These are phyloP conservation scores for Apiospora saccharicola DNA, from an alignment of 2,329 filamentous ascomycete species.

Conservation along the genomic window DNA sequence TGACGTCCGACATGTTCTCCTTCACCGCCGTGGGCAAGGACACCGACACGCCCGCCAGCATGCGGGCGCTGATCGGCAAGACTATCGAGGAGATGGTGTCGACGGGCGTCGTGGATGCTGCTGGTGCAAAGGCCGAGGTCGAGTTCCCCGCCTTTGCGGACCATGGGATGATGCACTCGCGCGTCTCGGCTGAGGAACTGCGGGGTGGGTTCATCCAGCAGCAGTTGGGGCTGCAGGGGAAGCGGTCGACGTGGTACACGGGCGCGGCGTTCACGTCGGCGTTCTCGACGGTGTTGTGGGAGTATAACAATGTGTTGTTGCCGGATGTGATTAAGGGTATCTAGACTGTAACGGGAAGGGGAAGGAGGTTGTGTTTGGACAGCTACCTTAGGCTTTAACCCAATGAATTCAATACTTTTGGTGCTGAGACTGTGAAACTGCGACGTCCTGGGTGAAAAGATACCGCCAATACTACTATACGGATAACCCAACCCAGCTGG, in stretches of 20 bases:
- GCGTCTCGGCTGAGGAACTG: slow-evolving; percentile 13
- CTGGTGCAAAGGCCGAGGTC: background rate
- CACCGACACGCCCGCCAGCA: slow-evolving; percentile 31
- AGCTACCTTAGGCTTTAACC: too few species aligned
- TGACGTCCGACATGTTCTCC: slow-evolving; percentile 41
- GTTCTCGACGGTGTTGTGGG: slow-evolving; percentile 38
- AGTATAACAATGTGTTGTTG: slow-evolving; percentile 41
- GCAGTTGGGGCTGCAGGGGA: background rate
- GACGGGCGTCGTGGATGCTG: slow-evolving; percentile 26
- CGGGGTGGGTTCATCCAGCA: background rate
- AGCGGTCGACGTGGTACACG: background rate
- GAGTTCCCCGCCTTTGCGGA: slow-evolving; percentile 4
- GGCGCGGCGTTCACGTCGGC: slow-evolving; percentile 15
- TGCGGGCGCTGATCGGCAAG: slow-evolving; percentile 37
- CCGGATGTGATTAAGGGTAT: slow-evolving; percentile 25
- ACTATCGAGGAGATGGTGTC: slow-evolving; percentile 40
- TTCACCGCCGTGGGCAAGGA: slow-evolving; percentile 40
- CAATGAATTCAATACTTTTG: too few species aligned
- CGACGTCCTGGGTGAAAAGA: too few species aligned
- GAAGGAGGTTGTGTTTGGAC: too few species aligned
- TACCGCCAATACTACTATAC: too few species aligned
- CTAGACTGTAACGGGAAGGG: background rate
- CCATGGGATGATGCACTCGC: slow-evolving; percentile 13
- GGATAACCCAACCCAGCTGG: too few species aligned
- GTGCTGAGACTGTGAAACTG: too few species aligned